These are phyloP conservation scores for Vicia villosa DNA, from an alignment of 306 rosid genomes.

Conservation along the genomic window DNA sequence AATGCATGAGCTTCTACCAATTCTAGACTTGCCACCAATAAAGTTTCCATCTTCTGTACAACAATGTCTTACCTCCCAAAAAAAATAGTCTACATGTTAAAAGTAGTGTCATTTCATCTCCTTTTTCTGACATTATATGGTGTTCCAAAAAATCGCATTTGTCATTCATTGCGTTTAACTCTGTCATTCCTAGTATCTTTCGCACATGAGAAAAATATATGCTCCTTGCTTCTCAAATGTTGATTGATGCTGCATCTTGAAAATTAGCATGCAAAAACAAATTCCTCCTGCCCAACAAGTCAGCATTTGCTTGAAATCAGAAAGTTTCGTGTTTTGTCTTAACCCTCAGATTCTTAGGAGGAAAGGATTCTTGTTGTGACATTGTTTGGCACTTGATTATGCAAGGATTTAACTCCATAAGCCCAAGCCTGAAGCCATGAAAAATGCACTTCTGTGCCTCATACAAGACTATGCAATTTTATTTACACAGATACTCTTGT, in stretches of 20 bases:
- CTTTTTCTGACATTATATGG: slow-evolving; percentile 46
- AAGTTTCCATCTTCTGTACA: slow-evolving; percentile 61
- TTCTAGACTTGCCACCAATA: slow-evolving; percentile 34
- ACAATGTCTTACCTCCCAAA: slow-evolving; percentile 47
- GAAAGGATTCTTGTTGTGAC: slow-evolving; percentile 16
- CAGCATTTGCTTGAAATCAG: slow-evolving; percentile 38
- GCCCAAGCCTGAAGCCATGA: slow-evolving; percentile 41
- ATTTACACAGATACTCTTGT: slow-evolving; percentile 49
- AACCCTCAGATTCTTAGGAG: too few species aligned
- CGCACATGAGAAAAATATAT: slow-evolving; percentile 34
- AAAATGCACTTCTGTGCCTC: slow-evolving; percentile 47
- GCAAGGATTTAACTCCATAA: slow-evolving; percentile 36
- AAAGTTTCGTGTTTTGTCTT: slow-evolving; percentile 1
- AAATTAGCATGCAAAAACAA: slow-evolving; percentile 35
- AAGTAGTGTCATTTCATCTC: slow-evolving; percentile 28
- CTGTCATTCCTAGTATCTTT: slow-evolving; percentile 35
- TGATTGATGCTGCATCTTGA: slow-evolving; percentile 39
- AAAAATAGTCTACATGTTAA: slow-evolving; percentile 37
- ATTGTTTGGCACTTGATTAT: slow-evolving; percentile 31
- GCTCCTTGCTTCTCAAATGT: slow-evolving; percentile 39
- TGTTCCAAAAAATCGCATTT: slow-evolving; percentile 46
- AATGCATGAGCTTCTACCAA: slow-evolving; percentile 45
- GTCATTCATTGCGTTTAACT: slow-evolving; percentile 43
- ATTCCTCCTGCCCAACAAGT: slow-evolving; percentile 42
- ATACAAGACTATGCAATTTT: slow-evolving; percentile 48